Evolutionary conservation across 345 rosid genomes (phyloP).

Genomic region (Eucalyptus lansdowneana): DNA sequence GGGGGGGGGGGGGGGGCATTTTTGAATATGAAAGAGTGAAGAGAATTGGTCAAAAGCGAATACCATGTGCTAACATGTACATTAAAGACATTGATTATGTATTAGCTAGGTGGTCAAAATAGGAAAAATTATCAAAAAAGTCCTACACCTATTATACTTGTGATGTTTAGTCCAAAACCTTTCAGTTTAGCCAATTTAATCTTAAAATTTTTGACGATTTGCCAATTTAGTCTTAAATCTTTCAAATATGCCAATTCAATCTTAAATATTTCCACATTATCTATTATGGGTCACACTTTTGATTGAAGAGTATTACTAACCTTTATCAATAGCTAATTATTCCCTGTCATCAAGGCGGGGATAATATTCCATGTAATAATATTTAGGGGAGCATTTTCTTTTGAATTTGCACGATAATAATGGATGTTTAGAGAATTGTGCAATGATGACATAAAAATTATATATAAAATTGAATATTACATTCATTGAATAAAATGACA

Average conservation of each 20-base stretch:
- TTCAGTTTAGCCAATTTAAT: no score
- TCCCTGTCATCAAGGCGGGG: neutral
- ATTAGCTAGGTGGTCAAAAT: neutral
- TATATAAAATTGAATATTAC: no score
- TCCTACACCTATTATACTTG: no score
- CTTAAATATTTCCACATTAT: no score
- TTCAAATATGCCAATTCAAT: no score
- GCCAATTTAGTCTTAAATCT: neutral
- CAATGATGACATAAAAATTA: neutral
- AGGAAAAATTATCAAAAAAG: neutral
- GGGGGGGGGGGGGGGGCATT: rapidly evolving
- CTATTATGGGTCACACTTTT: neutral
- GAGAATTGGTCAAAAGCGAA: neutral
- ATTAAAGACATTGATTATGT: neutral
- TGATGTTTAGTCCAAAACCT: no score
- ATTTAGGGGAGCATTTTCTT: neutral
- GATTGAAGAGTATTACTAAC: neutral
- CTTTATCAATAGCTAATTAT: neutral
- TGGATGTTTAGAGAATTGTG: neutral
- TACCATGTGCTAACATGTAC: neutral
- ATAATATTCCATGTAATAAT: no score
- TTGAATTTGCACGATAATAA: neutral
- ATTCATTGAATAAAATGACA: neutral
- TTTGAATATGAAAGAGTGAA: neutral
- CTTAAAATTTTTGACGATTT: no score